Evolutionary conservation across 176 grass and related monocot species (phyloP).

Genomic region (Phoenix dactylifera): DNA sequence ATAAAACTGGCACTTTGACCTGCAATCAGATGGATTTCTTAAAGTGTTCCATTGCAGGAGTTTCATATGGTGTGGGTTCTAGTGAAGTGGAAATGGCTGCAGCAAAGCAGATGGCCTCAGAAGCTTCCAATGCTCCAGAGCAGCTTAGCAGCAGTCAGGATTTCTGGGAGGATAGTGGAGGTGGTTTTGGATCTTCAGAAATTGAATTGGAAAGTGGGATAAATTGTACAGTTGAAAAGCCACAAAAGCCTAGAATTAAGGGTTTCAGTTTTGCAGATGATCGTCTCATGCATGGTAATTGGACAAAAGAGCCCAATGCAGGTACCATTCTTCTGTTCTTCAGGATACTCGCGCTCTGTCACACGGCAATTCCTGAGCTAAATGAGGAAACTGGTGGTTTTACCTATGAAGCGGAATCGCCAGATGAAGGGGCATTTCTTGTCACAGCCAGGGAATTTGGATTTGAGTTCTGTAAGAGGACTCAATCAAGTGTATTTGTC

Average conservation of each 20-base stretch:
- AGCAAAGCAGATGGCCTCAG: constrained; percentile 76
- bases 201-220: constrained; percentile 60
- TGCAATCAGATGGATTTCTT: constrained; percentile 99
- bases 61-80: constrained; percentile 71
- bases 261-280: constrained; percentile 92
- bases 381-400: constrained; percentile 76
- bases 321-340: constrained; percentile 63
- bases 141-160: constrained; percentile 32
- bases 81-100: constrained; percentile 95
- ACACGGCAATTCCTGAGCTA: constrained; percentile 84
- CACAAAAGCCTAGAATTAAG: constrained; percentile 57
- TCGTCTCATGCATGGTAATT: constrained; percentile 78
- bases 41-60: constrained; percentile 90
- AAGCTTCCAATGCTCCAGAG: constrained; percentile 28
- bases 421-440: constrained; percentile 94
- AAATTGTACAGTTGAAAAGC: constrained; percentile 37
- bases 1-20: constrained; percentile 96
- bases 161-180: constrained; percentile 49
- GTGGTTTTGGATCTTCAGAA: constrained; percentile 25
- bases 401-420: constrained; percentile 96
- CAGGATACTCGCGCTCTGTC: constrained; percentile 83
- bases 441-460: constrained; percentile 97
- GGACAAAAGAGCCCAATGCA: constrained; percentile 70
- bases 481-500: constrained; percentile 70
- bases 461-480: constrained; percentile 91